Percentiles rank a stretch among this genome's conserved stretches.
These are phyloP conservation scores for Anthoceros angustus DNA, from an alignment of 225 moss, liverwort and hornwort genomes.

Conservation along the genomic window DNA sequence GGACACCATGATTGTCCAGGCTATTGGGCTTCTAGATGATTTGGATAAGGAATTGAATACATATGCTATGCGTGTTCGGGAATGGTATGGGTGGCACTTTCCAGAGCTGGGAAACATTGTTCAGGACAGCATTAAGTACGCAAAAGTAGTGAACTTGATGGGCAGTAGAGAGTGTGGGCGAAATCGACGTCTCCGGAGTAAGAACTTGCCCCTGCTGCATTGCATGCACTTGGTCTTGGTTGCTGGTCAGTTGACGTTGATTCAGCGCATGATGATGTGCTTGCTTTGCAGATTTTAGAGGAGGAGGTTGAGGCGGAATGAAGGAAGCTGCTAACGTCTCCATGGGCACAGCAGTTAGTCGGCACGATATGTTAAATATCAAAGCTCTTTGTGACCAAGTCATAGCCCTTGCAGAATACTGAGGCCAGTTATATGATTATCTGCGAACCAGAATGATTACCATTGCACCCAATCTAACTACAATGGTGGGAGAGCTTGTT, in stretches of 20 bases:
- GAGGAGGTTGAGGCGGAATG: constrained; percentile 74
- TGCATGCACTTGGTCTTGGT: no score
- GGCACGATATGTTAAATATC: constrained; percentile 76
- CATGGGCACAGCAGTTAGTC: constrained; percentile 85
- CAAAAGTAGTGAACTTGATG: constrained; percentile 55
- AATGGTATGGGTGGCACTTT: constrained; percentile 93
- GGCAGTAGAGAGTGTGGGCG: constrained; percentile 56
- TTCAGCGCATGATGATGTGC: no score
- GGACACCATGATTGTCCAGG: constrained; percentile 92
- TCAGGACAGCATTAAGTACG: constrained; percentile 66
- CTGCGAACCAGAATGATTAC: constrained; percentile 70
- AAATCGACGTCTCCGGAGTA: constrained; percentile 57
- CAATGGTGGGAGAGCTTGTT: constrained; percentile 63
- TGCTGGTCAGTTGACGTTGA: not conserved
- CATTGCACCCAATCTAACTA: constrained; percentile 72
- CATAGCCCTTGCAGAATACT: constrained; percentile 52
- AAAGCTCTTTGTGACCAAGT: constrained; percentile 74
- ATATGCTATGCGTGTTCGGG: constrained; percentile 81
- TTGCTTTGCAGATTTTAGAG: constrained; percentile 23
- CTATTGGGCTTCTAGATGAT: constrained; percentile 70
- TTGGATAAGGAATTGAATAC: constrained; percentile 88
- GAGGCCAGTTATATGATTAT: constrained; percentile 66
- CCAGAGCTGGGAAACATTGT: constrained; percentile 72
- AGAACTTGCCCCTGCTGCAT: not conserved
- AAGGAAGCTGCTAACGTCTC: constrained; percentile 74